Evolutionary conservation across 768 basidiomycete genomes (phyloP).

Genomic region (Lactarius tabidus): DNA sequence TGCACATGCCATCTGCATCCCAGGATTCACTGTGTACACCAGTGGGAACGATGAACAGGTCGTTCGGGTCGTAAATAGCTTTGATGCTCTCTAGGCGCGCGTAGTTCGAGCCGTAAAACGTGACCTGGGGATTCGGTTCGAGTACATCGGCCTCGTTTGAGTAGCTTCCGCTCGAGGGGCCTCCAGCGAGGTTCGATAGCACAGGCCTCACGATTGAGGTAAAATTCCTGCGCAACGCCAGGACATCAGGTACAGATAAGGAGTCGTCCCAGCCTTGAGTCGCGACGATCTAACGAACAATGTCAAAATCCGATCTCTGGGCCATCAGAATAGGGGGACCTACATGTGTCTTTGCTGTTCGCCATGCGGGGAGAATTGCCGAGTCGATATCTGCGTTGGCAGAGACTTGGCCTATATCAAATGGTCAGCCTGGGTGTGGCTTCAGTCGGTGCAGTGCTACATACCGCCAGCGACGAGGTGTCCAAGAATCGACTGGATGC

Average conservation of each 20-base stretch:
- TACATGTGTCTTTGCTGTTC: slow-evolving; percentile 38
- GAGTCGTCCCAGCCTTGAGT: neutral
- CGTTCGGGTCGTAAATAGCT: slow-evolving; percentile 33
- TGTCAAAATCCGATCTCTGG: neutral
- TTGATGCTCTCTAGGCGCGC: slow-evolving; percentile 32
- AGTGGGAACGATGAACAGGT: slow-evolving; percentile 34
- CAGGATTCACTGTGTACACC: slow-evolving; percentile 36
- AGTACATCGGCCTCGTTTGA: slow-evolving; percentile 36
- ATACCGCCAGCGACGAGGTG: slow-evolving; percentile 16
- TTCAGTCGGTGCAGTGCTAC: neutral
- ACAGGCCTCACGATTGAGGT: slow-evolving; percentile 30
- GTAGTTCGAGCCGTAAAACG: slow-evolving; percentile 37
- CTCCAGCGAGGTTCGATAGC: slow-evolving; percentile 31
- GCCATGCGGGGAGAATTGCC: slow-evolving; percentile 37
- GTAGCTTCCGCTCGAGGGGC: too few species aligned
- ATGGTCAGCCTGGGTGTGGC: neutral
- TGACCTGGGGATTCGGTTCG: slow-evolving; percentile 33
- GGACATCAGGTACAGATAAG: slow-evolving; percentile 20
- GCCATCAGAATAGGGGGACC: slow-evolving; percentile 5
- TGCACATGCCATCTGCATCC: slow-evolving; percentile 32
- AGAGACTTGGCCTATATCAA: slow-evolving; percentile 32
- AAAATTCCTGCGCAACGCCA: slow-evolving; percentile 27
- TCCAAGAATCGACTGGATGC: slow-evolving; percentile 4
- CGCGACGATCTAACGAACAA: slow-evolving; percentile 3
- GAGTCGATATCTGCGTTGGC: slow-evolving; percentile 34